Percentiles rank a stretch among this genome's conserved stretches.
phyloP scores from a whole-genome alignment of 1,284 basidiomycete species.

The Malassezia vespertilionis region DNA sequence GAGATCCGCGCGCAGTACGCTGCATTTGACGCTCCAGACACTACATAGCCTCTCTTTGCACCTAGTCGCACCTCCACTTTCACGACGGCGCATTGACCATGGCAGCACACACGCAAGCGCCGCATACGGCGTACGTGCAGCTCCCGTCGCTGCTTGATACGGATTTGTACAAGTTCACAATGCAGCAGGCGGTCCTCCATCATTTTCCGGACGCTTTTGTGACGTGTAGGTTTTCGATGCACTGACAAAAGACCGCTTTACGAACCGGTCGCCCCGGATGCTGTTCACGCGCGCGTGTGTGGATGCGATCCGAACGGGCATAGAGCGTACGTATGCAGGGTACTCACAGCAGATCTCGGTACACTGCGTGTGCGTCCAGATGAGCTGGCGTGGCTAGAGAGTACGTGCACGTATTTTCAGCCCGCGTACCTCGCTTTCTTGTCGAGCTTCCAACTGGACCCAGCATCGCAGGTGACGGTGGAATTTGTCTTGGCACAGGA shows the following conservation, averaged over 20 bases:
- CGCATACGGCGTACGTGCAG: not conserved
- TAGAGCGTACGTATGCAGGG: constrained; percentile 51
- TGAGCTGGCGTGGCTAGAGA: constrained; percentile 62
- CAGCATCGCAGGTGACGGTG: constrained; percentile 63
- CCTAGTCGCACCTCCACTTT: too few relatives aligned
- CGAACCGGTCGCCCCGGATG: constrained; percentile 64
- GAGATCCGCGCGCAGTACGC: constrained; percentile 67
- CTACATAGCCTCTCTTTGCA: too few relatives aligned
- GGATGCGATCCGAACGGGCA: constrained; percentile 54
- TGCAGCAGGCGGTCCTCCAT: constrained; percentile 86
- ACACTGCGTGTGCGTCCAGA: constrained; percentile 56
- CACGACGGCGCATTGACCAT: too few relatives aligned
- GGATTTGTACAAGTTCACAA: constrained; percentile 95
- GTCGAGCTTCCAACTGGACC: constrained; percentile 60
- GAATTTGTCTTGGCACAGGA: too few relatives aligned
- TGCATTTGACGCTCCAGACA: constrained; percentile 50
- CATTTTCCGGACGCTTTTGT: constrained; percentile 62
- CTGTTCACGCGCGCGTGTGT: constrained; percentile 63
- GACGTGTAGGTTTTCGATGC: constrained; percentile 18
- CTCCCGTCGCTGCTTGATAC: constrained; percentile 70
- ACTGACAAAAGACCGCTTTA: constrained; percentile 57
- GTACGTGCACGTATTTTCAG: constrained; percentile 66
- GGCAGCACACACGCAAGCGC: too few relatives aligned
- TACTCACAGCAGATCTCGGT: constrained; percentile 55
- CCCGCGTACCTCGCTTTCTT: constrained; percentile 69